A percentile compares a stretch with the other conserved stretches of the same genome.
phyloP scores from a whole-genome alignment of 1,139 yeast species.

The Taphrina deformans region DNA sequence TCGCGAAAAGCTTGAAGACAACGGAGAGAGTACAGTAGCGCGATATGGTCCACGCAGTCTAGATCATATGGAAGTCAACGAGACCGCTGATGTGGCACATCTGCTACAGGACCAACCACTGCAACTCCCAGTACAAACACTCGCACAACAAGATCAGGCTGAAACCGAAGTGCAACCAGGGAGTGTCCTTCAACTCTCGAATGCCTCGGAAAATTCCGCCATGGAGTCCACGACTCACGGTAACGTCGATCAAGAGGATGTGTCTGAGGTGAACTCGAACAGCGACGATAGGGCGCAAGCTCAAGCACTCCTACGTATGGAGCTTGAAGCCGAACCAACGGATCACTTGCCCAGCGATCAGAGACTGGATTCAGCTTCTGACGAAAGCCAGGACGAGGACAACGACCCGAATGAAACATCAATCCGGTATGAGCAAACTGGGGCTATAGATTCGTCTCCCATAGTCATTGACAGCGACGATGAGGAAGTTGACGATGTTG shows the following conservation, averaged over 20 bases:
- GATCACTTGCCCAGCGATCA: not conserved
- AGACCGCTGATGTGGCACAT: not conserved
- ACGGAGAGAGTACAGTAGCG: not conserved
- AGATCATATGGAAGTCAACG: slow-evolving; percentile 21
- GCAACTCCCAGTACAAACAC: not conserved
- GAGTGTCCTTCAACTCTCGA: not conserved
- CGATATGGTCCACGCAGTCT: slow-evolving; percentile 16
- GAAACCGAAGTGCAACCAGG: not conserved
- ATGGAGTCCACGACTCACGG: not conserved
- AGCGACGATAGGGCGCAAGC: not conserved
- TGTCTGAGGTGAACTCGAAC: not conserved
- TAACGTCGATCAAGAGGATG: not conserved
- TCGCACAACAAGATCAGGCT: not conserved
- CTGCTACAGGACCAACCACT: not conserved
- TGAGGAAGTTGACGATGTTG: slow-evolving; percentile 39
- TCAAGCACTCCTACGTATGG: not conserved
- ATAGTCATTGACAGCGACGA: slow-evolving; percentile 7
- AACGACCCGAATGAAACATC: not conserved
- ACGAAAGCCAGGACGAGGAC: not conserved
- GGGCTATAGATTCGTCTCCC: not conserved
- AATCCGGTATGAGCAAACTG: not conserved
- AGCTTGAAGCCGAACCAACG: slow-evolving; percentile 4
- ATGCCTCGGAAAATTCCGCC: not conserved
- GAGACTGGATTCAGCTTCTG: not conserved
- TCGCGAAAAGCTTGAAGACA: slow-evolving; percentile 22